phyloP scores from a whole-genome alignment of 768 basidiomycete species.

The Coprinopsis marcescibilis region DNA sequence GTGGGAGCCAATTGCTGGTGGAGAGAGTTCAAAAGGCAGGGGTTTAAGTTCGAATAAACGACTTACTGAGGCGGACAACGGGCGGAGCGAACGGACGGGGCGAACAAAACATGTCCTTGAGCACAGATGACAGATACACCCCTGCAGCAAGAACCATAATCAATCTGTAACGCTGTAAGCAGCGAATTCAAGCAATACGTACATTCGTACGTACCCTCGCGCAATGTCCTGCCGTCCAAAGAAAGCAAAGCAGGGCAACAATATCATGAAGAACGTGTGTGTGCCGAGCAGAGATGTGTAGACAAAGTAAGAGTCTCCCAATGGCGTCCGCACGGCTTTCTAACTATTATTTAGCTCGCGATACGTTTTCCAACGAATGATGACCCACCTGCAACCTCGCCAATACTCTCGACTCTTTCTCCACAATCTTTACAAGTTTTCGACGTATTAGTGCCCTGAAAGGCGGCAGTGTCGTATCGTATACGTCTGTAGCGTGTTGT shows the following conservation, averaged over 20 bases:
- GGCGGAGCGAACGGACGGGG: constrained; percentile 90
- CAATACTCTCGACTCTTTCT: constrained; percentile 54
- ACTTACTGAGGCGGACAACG: constrained; percentile 79
- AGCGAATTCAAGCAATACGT: not conserved
- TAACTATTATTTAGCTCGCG: constrained; percentile 16
- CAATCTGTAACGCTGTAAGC: constrained; percentile 36
- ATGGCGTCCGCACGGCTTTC: constrained; percentile 54
- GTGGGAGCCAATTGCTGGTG: constrained; percentile 65
- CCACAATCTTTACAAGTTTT: constrained; percentile 45
- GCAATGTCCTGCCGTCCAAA: constrained; percentile 74
- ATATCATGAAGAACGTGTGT: constrained; percentile 91
- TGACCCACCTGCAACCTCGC: constrained; percentile 60
- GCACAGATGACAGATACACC: constrained; percentile 80
- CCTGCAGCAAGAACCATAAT: constrained; percentile 68
- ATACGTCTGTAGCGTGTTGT: constrained; percentile 44
- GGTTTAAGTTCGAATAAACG: not conserved
- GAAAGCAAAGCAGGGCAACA: constrained; percentile 83
- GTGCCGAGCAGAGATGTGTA: constrained; percentile 77
- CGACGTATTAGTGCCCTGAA: constrained; percentile 64
- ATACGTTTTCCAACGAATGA: not conserved
- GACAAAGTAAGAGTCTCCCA: constrained; percentile 77
- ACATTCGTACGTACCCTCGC: constrained; percentile 56
- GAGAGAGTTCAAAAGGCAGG: constrained; percentile 1
- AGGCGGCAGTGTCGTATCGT: constrained; percentile 53
- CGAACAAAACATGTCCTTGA: constrained; percentile 87